Evolutionary conservation across 1,284 basidiomycete genomes (phyloP).

Genomic region (Thecaphora thlaspeos): DNA sequence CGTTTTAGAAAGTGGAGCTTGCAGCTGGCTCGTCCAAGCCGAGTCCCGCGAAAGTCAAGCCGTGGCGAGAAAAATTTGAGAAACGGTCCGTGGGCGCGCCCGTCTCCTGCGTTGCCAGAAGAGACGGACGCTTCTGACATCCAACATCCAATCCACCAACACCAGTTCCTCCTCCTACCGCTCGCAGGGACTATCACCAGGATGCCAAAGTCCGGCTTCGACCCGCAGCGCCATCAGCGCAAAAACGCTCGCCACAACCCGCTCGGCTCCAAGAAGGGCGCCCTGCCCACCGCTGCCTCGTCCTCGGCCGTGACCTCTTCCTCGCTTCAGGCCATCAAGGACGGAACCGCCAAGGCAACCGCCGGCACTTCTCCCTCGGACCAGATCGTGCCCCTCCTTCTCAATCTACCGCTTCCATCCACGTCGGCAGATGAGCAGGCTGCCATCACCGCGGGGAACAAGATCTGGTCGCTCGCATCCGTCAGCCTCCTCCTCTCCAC

Average conservation of each 20-base stretch:
- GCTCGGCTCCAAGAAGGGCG: constrained; percentile 7
- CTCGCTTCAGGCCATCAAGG: constrained; percentile 15
- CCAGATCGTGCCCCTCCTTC: constrained; percentile 42
- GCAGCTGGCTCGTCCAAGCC: too few relatives aligned
- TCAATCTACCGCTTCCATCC: constrained; percentile 33
- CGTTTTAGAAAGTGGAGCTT: too few relatives aligned
- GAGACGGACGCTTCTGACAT: too few relatives aligned
- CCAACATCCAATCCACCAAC: too few relatives aligned
- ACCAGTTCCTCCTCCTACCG: too few relatives aligned
- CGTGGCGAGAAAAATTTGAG: too few relatives aligned
- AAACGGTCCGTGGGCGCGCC: too few relatives aligned
- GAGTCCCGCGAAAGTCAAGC: too few relatives aligned
- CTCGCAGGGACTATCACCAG: too few relatives aligned
- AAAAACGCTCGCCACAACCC: constrained; percentile 40
- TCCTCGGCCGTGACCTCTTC: constrained; percentile 10
- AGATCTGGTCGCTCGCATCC: constrained; percentile 52
- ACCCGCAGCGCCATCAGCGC: constrained; percentile 37
- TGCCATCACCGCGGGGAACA: constrained; percentile 33
- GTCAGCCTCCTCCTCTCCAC: constrained; percentile 42
- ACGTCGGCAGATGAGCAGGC: constrained; percentile 4
- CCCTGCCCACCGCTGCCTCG: constrained; percentile 4
- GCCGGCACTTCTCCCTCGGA: constrained; percentile 6
- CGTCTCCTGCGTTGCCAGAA: too few relatives aligned
- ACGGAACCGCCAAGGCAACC: constrained; percentile 12
- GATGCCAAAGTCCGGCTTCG: constrained; percentile 46